phyloP scores from a whole-genome alignment of 169 alveolate species.

The Neospora caninum region DNA sequence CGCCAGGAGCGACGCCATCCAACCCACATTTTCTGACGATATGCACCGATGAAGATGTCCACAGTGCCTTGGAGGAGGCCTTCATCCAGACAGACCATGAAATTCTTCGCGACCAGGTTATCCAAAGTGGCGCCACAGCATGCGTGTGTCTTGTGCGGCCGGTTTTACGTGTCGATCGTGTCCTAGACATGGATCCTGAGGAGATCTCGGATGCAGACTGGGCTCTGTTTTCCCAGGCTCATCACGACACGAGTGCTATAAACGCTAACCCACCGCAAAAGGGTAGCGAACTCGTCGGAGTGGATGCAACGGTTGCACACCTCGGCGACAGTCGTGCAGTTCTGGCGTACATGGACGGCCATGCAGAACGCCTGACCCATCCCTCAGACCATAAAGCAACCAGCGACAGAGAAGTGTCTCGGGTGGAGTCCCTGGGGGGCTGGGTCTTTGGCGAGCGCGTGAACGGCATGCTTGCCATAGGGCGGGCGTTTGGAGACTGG shows the following conservation, averaged over 20 bases:
- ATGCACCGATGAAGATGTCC: conserved; percentile 23
- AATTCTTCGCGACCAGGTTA: background rate
- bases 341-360: conserved; percentile 34
- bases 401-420: background rate
- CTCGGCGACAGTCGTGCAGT: conserved; percentile 54
- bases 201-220: conserved; percentile 1
- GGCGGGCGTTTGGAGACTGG: conserved; percentile 62
- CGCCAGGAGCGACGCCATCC: background rate
- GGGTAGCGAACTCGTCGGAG: background rate
- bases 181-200: background rate
- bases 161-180: background rate
- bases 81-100: conserved; percentile 33
- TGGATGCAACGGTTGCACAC: conserved; percentile 43
- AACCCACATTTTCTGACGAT: background rate
- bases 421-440: conserved; percentile 45
- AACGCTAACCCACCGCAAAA: too few relatives aligned
- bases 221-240: background rate
- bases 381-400: conserved; percentile 53
- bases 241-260: background rate
- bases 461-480: conserved; percentile 55
- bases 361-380: conserved; percentile 24
- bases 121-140: conserved; percentile 60
- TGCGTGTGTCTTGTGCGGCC: conserved; percentile 57
- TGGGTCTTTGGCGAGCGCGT: conserved; percentile 57
- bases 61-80: conserved; percentile 19